Conservation (phyloP, 1,284 basidiomycete genomes). For the Puccinia coronata region DNA sequence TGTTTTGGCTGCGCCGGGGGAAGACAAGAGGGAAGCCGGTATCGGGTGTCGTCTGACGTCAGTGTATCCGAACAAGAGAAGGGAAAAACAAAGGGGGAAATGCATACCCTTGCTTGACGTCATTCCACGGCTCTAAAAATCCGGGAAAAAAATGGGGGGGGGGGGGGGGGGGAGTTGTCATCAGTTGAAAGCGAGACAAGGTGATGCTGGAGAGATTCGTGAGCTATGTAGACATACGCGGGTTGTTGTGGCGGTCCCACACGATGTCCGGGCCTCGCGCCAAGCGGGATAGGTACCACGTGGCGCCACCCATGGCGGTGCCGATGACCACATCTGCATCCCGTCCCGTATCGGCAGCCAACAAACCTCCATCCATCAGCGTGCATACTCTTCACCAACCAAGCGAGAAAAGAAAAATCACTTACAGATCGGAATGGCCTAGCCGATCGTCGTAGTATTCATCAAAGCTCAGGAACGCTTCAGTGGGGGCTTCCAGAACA, state of each 20-base stretch:
- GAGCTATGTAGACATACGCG: slow-evolving; percentile 35
- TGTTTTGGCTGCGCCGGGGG: slow-evolving; percentile 35
- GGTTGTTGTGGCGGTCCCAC: slow-evolving; percentile 44
- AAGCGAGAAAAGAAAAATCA: too few relatives aligned
- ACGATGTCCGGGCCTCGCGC: slow-evolving; percentile 41
- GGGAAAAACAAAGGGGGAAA: neutral
- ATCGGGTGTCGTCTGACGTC: too few relatives aligned
- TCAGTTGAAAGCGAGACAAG: neutral
- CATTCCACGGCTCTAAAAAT: slow-evolving; percentile 41
- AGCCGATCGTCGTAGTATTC: too few relatives aligned
- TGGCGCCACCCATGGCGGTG: slow-evolving; percentile 39
- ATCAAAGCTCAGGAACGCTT: neutral
- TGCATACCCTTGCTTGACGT: slow-evolving; percentile 39
- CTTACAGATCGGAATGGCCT: slow-evolving; percentile 35
- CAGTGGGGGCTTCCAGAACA: neutral
- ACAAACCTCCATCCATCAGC: neutral
- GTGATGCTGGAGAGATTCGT: too few relatives aligned
- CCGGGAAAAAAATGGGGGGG: neutral
- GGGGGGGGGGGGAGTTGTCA: too few relatives aligned
- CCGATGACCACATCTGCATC: slow-evolving; percentile 37
- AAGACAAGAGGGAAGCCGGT: too few relatives aligned
- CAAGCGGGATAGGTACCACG: slow-evolving; percentile 36
- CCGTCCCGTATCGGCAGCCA: too few relatives aligned
- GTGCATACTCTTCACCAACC: too few relatives aligned
- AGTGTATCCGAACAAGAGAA: neutral